A percentile compares a stretch with the other conserved stretches of the same genome.
Conservation (phyloP, 2,329 filamentous ascomycete genomes). For the Coniochaeta hoffmannii region DNA sequence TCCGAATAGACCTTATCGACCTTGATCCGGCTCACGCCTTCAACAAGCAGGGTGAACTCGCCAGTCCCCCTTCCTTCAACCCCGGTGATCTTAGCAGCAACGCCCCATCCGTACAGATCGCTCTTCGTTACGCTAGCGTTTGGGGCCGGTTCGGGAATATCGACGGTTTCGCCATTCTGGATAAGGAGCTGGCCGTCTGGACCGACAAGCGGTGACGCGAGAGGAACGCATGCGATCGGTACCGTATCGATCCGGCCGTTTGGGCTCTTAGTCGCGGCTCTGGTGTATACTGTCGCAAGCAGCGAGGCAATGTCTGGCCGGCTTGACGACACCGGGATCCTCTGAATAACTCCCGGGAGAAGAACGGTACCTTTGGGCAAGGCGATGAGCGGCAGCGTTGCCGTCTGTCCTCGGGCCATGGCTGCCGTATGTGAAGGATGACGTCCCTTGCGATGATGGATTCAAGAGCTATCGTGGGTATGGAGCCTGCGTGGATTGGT, state of each 20-base stretch:
- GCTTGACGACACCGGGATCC: slow-evolving; percentile 70
- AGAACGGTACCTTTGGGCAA: slow-evolving; percentile 75
- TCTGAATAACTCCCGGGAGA: slow-evolving; percentile 76
- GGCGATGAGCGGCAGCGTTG: slow-evolving; percentile 68
- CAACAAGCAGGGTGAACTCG: slow-evolving; percentile 78
- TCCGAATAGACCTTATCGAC: slow-evolving; percentile 70
- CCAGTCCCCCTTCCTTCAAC: slow-evolving; percentile 68
- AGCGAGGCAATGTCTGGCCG: slow-evolving; percentile 85
- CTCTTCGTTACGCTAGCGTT: slow-evolving; percentile 54
- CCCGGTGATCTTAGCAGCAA: slow-evolving; percentile 69
- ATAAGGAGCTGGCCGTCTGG: slow-evolving; percentile 70
- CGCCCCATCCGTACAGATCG: slow-evolving; percentile 78
- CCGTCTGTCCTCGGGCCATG: slow-evolving; percentile 30
- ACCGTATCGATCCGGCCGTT: slow-evolving; percentile 58
- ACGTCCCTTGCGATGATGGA: neutral
- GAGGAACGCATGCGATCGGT: slow-evolving; percentile 79
- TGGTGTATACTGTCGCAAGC: slow-evolving; percentile 76
- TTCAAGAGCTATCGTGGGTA: neutral
- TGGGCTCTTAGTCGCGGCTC: slow-evolving; percentile 60
- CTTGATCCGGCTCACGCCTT: slow-evolving; percentile 71
- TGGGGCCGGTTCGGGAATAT: slow-evolving; percentile 34
- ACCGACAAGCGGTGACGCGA: slow-evolving; percentile 68
- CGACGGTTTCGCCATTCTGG: slow-evolving; percentile 50
- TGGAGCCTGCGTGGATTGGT: neutral
- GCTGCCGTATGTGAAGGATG: neutral